These are phyloP conservation scores for Sphaerosporella brunnea DNA, from an alignment of 495 filamentous ascomycete species.

Conservation along the genomic window DNA sequence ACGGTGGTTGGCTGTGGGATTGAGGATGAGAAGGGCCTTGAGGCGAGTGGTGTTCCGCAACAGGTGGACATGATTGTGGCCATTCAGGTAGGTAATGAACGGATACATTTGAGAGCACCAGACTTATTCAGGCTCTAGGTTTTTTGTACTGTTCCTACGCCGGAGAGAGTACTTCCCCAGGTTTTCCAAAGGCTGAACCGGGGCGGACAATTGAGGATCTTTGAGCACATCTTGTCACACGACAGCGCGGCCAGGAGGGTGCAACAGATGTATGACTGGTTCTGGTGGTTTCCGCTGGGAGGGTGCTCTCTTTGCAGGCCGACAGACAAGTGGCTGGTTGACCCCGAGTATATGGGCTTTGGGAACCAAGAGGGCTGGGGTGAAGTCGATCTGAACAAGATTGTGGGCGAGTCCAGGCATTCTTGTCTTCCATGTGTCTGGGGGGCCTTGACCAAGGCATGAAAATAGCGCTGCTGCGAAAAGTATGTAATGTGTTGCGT, in stretches of 20 bases:
- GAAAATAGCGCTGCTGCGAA: no score
- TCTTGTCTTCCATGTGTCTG: background rate
- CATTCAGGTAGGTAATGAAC: slow-evolving; percentile 2
- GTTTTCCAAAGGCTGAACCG: slow-evolving; percentile 4
- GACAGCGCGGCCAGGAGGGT: slow-evolving; percentile 5
- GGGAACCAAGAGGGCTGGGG: slow-evolving; percentile 4
- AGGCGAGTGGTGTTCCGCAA: slow-evolving; percentile 8
- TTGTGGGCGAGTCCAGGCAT: slow-evolving; percentile 9
- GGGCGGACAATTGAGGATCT: slow-evolving; percentile 8
- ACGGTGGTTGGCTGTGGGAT: slow-evolving; percentile 9
- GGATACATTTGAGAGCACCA: background rate
- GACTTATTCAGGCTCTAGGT: background rate
- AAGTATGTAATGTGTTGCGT: no score
- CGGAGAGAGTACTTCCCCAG: background rate
- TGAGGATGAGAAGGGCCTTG: slow-evolving; percentile 9
- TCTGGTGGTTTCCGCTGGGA: slow-evolving; percentile 10
- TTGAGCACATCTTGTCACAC: slow-evolving; percentile 7
- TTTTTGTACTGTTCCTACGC: slow-evolving; percentile 7
- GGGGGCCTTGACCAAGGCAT: slow-evolving; percentile 7
- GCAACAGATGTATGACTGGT: slow-evolving; percentile 9
- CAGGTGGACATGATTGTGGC: slow-evolving; percentile 7
- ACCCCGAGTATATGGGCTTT: slow-evolving; percentile 10
- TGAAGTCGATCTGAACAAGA: slow-evolving; percentile 7
- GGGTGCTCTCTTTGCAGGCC: slow-evolving; percentile 8
- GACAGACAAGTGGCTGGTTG: slow-evolving; percentile 5